These are phyloP conservation scores for Hypoxylon sp. DNA, from an alignment of 2,329 filamentous ascomycete species.

Conservation along the genomic window DNA sequence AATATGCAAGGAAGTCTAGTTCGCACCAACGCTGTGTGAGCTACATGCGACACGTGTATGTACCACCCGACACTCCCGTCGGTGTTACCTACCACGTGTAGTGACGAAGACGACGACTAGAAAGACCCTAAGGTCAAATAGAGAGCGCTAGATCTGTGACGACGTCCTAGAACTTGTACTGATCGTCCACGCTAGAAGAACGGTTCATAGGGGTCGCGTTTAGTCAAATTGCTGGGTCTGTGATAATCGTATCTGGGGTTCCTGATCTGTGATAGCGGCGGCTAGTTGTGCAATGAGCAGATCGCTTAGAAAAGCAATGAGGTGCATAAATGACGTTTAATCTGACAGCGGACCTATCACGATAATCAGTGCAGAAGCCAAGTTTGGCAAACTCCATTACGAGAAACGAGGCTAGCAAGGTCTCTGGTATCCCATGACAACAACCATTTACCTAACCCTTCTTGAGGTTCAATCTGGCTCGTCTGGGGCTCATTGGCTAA, in stretches of 20 bases:
- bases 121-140: neutral
- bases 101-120: neutral
- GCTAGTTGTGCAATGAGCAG: conserved; percentile 30
- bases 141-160: conserved; percentile 17
- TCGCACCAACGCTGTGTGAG: conserved; percentile 15
- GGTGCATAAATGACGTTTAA: conserved; percentile 50
- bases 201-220: conserved; percentile 20
- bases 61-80: neutral
- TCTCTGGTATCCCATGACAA: conserved; percentile 42
- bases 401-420: conserved; percentile 32
- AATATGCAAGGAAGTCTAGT: conserved; percentile 28
- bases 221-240: conserved; percentile 40
- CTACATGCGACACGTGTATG: conserved; percentile 2
- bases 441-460: conserved; percentile 31
- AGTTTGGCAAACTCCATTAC: conserved; percentile 32
- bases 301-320: conserved; percentile 34
- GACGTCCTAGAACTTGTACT: conserved; percentile 4
- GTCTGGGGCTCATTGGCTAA: conserved; percentile 37
- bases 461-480: conserved; percentile 20
- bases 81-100: neutral
- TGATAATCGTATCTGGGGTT: conserved; percentile 35
- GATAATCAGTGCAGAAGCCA: conserved; percentile 42
- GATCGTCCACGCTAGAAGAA: conserved; percentile 31
- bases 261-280: conserved; percentile 37
- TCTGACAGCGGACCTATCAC: conserved; percentile 44